Evolutionary conservation across 495 filamentous ascomycete species (phyloP).

Genomic region (Penicillium argentinense): DNA sequence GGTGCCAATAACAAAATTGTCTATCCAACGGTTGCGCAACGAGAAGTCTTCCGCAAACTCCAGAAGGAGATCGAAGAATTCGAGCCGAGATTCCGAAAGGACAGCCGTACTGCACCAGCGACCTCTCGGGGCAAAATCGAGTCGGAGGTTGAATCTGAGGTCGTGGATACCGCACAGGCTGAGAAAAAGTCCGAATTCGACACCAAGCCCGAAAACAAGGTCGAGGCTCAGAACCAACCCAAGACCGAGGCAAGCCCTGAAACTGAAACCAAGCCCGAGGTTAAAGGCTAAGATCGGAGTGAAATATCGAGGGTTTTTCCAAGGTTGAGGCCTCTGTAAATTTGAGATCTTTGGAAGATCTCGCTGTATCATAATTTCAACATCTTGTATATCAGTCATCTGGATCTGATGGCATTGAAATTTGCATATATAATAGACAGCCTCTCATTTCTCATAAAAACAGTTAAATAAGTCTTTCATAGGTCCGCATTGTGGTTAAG

Average conservation of each 20-base stretch:
- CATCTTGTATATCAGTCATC: constrained; percentile 18
- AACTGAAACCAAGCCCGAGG: background rate
- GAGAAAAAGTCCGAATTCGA: background rate
- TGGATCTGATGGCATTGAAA: constrained; percentile 10
- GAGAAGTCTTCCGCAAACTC: constrained; percentile 14
- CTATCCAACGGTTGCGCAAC: constrained; percentile 25
- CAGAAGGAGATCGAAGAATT: constrained; percentile 3
- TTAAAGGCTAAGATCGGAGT: background rate
- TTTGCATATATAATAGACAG: constrained; percentile 7
- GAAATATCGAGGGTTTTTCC: too few relatives aligned
- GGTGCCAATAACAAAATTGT: constrained; percentile 13
- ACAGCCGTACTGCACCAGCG: too few relatives aligned
- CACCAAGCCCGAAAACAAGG: too few relatives aligned
- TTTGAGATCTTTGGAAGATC: too few relatives aligned
- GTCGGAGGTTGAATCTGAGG: background rate
- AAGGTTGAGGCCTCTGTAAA: too few relatives aligned
- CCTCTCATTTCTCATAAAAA: too few relatives aligned
- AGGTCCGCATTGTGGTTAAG: too few relatives aligned
- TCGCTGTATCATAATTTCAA: constrained; percentile 22
- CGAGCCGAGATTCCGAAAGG: background rate
- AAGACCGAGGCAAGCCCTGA: background rate
- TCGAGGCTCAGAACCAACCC: too few relatives aligned
- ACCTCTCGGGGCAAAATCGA: too few relatives aligned
- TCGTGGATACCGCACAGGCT: too few relatives aligned
- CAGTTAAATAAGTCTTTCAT: too few relatives aligned